Conservation (phyloP, 78 protist species). For the Speleostelium caveatum region DNA sequence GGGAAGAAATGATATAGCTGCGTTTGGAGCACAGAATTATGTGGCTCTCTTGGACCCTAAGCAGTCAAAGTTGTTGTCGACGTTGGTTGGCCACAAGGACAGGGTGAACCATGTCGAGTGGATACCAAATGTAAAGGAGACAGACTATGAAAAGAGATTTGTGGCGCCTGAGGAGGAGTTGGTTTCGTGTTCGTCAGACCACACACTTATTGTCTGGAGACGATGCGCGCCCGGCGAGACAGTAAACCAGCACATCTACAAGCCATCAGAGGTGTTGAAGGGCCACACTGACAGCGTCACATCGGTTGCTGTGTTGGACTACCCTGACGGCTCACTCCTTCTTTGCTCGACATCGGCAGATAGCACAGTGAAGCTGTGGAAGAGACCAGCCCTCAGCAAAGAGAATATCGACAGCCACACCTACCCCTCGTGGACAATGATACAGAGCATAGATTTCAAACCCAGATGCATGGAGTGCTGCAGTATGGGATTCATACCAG, state of each 20-base stretch:
- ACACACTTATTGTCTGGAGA: slow-evolving; percentile 48
- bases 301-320: slow-evolving; percentile 21
- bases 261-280: slow-evolving; percentile 5
- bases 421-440: slow-evolving; percentile 10
- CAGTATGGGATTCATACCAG: slow-evolving; percentile 46
- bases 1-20: slow-evolving; percentile 69
- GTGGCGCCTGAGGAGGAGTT: slow-evolving; percentile 10
- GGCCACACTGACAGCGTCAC: slow-evolving; percentile 75
- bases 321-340: slow-evolving; percentile 51
- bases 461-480: slow-evolving; percentile 78
- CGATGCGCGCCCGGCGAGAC: neutral
- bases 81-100: slow-evolving; percentile 77
- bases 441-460: slow-evolving; percentile 62
- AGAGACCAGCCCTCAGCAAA: neutral
- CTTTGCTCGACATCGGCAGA: slow-evolving; percentile 75
- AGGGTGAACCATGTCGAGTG: slow-evolving; percentile 74
- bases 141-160: slow-evolving; percentile 31
- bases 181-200: slow-evolving; percentile 60
- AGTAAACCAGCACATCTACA: slow-evolving; percentile 3
- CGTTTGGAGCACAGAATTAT: slow-evolving; percentile 74
- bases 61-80: slow-evolving; percentile 13
- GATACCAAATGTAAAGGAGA: slow-evolving; percentile 26
- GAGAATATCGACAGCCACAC: neutral
- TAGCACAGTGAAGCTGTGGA: slow-evolving; percentile 66
- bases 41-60: slow-evolving; percentile 50